Evolutionary conservation across 2,329 filamentous ascomycete genomes (phyloP).

Genomic region (Tolypocladium ovalisporum): DNA sequence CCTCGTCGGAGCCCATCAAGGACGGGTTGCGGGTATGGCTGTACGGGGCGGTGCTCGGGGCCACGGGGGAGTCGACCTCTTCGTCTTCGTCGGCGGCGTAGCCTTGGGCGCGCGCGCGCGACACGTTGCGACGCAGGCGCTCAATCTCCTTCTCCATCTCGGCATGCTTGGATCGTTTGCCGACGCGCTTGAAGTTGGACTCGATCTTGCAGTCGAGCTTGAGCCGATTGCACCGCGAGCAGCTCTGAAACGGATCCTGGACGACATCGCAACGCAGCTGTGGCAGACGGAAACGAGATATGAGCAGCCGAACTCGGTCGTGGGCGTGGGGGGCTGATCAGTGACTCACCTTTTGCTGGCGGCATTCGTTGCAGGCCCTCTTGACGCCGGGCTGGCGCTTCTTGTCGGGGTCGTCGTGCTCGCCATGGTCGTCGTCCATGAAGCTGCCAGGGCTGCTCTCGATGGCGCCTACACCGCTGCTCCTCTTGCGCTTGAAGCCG

Average conservation of each 20-base stretch:
- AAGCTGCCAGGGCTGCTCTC: slow-evolving; percentile 51
- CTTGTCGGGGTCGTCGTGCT: slow-evolving; percentile 43
- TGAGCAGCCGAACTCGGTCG: not conserved
- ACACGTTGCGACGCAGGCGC: slow-evolving; percentile 49
- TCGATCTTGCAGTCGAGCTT: slow-evolving; percentile 79
- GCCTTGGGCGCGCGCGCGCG: slow-evolving; percentile 48
- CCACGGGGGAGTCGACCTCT: slow-evolving; percentile 47
- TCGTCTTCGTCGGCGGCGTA: slow-evolving; percentile 45
- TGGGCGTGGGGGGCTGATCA: slow-evolving; percentile 6
- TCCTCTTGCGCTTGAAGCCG: slow-evolving; percentile 46
- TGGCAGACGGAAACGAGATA: no score
- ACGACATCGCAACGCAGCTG: slow-evolving; percentile 76
- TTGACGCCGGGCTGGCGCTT: slow-evolving; percentile 61
- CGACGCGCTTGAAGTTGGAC: slow-evolving; percentile 75
- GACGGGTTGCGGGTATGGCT: slow-evolving; percentile 51
- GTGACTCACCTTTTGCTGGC: slow-evolving; percentile 66
- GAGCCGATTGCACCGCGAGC: slow-evolving; percentile 67
- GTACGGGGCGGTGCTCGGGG: slow-evolving; percentile 39
- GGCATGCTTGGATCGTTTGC: slow-evolving; percentile 72
- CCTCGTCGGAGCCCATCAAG: slow-evolving; percentile 58
- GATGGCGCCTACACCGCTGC: slow-evolving; percentile 36
- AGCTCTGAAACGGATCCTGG: slow-evolving; percentile 69
- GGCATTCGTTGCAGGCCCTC: slow-evolving; percentile 74
- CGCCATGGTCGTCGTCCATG: slow-evolving; percentile 42
- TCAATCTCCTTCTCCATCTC: slow-evolving; percentile 82